Evolutionary conservation across 805 yeast species (phyloP), one percentile per base, ranked within the genome.

Genomic region (Wickerhamiella allomyrinae): DNA sequence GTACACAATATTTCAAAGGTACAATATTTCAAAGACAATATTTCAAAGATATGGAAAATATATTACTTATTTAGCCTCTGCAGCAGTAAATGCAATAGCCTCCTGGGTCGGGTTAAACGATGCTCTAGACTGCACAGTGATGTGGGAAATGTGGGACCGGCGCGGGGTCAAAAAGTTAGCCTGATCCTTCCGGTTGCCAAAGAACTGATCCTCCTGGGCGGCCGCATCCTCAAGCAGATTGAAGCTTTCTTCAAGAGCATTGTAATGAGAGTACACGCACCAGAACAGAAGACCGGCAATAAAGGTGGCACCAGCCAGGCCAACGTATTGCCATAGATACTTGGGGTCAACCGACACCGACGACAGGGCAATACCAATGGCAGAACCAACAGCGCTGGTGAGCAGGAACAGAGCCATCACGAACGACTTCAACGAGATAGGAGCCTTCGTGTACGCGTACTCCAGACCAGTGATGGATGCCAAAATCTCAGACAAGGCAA

Each of bases 361-460:
- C 14, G 82, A 73, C 41, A 79, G 64, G 11, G 85, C 83, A 59
- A 77, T 76, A 53, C 87, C 85, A 37, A 80, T 54, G 17, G 86
- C 85, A 20, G 89, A 71, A 45, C 91, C 86, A 40, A 78, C 53
- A n/a, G 93, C 91, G 50, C 69, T 76, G 34, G 81, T 79, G 44
- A 81, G 62, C 54, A 82, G 67, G 66, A 77, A 80, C 40, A 76
- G 48, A 7, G 66, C 51, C 76, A 75, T 74, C 53, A 76, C 70
- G 55, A 76, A 71, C 13, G 79, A 71, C 59, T 74, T 74, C 81
- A 76, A 75, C 39, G 70, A 62, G 7, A 68, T 69, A 34, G 91
- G 91, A 5, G 91, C 89, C 64, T 81, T 78, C 21, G 86, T 76
- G 63, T 79, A 82, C 15, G 93, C 93, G 56, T 79, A 80, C 63